Conservation (phyloP, 2,329 filamentous ascomycete genomes). For the Fusarium floridanum region DNA sequence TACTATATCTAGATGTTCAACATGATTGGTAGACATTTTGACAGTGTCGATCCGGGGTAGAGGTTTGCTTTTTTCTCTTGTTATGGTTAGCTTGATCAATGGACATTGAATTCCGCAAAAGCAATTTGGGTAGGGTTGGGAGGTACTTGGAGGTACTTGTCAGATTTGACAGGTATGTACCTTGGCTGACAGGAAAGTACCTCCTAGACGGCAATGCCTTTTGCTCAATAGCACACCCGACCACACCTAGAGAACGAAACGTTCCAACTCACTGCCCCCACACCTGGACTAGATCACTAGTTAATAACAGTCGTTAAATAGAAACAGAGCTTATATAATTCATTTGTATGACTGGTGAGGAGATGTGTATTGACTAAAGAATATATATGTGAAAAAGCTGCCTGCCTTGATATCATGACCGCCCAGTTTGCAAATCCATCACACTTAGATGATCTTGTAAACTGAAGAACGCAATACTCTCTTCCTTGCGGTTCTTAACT, state of each 20-base stretch:
- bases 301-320: too few species aligned
- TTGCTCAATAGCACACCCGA: not conserved
- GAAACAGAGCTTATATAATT: too few species aligned
- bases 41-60: not conserved
- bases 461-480: not conserved
- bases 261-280: not conserved
- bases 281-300: not conserved
- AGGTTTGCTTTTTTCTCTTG: not conserved
- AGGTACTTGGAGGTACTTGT: not conserved
- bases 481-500: not conserved
- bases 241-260: not conserved
- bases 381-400: not conserved
- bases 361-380: too few species aligned
- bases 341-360: too few species aligned
- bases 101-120: not conserved
- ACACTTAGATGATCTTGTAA: not conserved
- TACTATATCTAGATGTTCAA: not conserved
- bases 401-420: not conserved
- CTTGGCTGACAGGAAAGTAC: not conserved
- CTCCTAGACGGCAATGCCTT: not conserved
- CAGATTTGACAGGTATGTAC: not conserved
- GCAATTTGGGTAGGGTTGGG: not conserved
- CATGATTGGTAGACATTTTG: not conserved
- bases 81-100: not conserved
- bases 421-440: not conserved